Percentiles rank a stretch among this genome's conserved stretches.
These are phyloP conservation scores for Wallacemonas sp. DNA, from an alignment of 208 protist genomes.

Conservation along the genomic window DNA sequence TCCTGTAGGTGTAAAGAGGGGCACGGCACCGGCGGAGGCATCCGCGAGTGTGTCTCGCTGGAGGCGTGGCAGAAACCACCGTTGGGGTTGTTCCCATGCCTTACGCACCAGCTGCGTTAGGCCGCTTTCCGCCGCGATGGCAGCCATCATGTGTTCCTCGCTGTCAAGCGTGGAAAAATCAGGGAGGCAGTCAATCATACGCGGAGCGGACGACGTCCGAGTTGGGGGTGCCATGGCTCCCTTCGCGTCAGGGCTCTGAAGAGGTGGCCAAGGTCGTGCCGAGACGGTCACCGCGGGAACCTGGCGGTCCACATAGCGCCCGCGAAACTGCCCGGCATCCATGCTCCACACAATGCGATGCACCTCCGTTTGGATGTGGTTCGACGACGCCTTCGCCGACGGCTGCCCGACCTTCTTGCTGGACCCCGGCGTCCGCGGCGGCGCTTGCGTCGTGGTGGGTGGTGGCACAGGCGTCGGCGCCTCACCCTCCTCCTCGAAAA, in stretches of 20 bases:
- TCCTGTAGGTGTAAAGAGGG: too few relatives aligned
- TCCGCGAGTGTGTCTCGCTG: background rate
- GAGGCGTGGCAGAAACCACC: background rate
- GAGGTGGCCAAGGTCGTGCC: background rate
- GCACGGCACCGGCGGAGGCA: background rate
- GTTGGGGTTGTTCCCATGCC: background rate
- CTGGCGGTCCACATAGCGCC: slow-evolving; percentile 2
- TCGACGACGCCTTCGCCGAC: background rate
- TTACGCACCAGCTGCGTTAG: background rate
- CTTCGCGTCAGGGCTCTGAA: too few relatives aligned
- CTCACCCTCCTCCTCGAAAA: slow-evolving; percentile 2
- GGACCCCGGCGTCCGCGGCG: too few relatives aligned
- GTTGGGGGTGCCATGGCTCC: too few relatives aligned
- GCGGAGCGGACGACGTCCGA: too few relatives aligned
- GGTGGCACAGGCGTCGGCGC: background rate
- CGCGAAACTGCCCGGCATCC: background rate
- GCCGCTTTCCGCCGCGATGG: too few relatives aligned
- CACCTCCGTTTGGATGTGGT: background rate
- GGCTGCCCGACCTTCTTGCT: too few relatives aligned
- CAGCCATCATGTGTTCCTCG: too few relatives aligned
- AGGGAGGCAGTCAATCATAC: too few relatives aligned
- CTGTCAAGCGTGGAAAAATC: too few relatives aligned
- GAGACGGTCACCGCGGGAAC: background rate
- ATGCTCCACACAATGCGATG: background rate
- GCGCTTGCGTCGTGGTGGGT: background rate